Evolutionary conservation across 208 protist species (phyloP).

Genomic region (Tritrichomonas musculus): DNA sequence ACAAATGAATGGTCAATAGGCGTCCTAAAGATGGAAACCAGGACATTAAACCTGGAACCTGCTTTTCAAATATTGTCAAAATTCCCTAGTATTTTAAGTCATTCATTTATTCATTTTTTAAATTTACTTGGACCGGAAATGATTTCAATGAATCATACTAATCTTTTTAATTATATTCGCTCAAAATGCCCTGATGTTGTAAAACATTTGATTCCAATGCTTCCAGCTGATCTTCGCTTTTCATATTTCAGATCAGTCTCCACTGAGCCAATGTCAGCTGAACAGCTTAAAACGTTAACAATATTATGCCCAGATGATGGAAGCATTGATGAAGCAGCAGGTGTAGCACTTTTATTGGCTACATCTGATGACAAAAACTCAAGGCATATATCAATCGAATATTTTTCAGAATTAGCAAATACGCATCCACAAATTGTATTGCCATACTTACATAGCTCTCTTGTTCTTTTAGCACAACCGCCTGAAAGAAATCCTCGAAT

Average conservation of each 20-base stretch:
- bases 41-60: background rate
- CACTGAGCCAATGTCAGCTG: background rate
- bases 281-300: background rate
- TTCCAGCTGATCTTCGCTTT: background rate
- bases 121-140: background rate
- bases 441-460: background rate
- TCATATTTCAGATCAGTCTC: background rate
- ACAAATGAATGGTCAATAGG: background rate
- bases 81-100: background rate
- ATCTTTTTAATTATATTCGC: background rate
- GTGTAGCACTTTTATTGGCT: background rate
- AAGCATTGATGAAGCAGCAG: background rate
- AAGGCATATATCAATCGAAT: background rate
- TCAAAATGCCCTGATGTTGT: background rate
- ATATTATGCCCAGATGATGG: conserved; percentile 13
- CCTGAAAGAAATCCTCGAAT: background rate
- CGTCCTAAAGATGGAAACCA: background rate
- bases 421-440: background rate
- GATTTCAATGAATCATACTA: background rate
- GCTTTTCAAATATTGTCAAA: too few species aligned
- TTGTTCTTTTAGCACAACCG: background rate
- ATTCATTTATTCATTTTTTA: background rate
- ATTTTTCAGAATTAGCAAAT: background rate
- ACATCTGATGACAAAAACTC: background rate
- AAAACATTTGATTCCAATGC: background rate